Base-by-base conservation (phyloP, 345 rosid genomes). In the Pugionium cornutum region DNA sequence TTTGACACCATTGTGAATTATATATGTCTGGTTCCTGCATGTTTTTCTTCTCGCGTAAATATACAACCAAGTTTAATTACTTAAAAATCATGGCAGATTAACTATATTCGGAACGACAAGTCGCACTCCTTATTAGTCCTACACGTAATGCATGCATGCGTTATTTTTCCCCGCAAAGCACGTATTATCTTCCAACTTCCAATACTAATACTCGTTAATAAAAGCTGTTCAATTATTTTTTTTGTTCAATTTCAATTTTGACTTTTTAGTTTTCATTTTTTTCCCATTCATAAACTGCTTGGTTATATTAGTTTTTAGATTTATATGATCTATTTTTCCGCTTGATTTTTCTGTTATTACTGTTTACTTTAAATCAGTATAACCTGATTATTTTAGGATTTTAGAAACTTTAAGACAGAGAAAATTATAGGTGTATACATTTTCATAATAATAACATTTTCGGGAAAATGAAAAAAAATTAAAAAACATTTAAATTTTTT, bases 111-210 rank as follows among this genome's bases (percentile, higher is more conserved):
- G 6, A 33, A 49, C 33, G 53, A 57, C 53, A 57, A 41, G 28
- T 57, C 7, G 60, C 33, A 29, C n/a, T 49, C 33, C 56, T 40
- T 49, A 36, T 5, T 5, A 31, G 7, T 34, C 59, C 18, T 50
- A 40, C 70, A 72, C 70, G 76, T 42, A 48, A 56, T 28, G 60
- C 70, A 64, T 64, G 66, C 70, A 71, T 63, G 75, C 71, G 33
- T 55, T 56, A 5, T 10, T 32, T 55, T 3, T 9, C 43, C 7
- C 41, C 9, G 11, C 6, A 45, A 36, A 30, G 68, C 62, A 53
- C 34, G 35, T 70, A 63, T 54, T 28, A 47, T 48, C 56, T 43
- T 61, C 47, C 35, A 59, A 40, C 33, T 29, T 31, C 6, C 29
- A 43, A 1, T 46, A 34, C 48, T 29, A 47, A 11, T 66, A 42